Base-by-base conservation (phyloP, 768 basidiomycete genomes). In the Serendipita sp. region DNA sequence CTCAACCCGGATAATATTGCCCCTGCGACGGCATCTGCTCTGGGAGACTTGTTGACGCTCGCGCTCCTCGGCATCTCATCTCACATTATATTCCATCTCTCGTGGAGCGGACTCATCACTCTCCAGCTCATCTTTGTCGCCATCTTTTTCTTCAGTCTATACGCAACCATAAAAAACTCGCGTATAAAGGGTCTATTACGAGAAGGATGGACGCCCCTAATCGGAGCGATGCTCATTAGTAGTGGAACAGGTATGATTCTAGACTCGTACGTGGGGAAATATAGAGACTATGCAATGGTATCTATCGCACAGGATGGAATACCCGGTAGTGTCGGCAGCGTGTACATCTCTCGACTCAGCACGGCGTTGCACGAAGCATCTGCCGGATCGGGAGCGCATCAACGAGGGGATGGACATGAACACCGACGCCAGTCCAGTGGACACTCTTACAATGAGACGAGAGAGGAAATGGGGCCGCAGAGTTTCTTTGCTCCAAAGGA, bases 1-100 rank as follows among this genome's bases (percentile, higher is more conserved):
- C 81, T 86, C 45, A 87, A 99, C 73, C 96, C 96, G 64, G 94
- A 96, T 71, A 99, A 99, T 72, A 94, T 98, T 68, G 88, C 94
- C 1, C 91, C 96, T 0, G 93, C 96, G 0, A 79, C 98, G 6
- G 96, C 96, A 0, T 83, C 91, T 2, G 91, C 90, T 69, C 79
- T 98, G 1, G 95, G 96, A 3, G 96, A 98, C 70, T 79, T 99
- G 37, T 79, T 98, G 60, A 95, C 95, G 0, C 82, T 99, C 55
- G 79, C 84, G 65, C 83, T 97, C 63, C 76, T 98, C 31, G 89
- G 87, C 55, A 31, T n/a, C 64, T 76, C 16, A 77, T 86, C n/a
- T 85, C 89, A 80, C 86, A 2, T 66, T 82, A n/a, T 80, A 95
- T 65, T 82, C 92, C 50, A 75, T 76, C 50, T 78, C 81, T 67